Base-by-base conservation (phyloP, 768 basidiomycete species). In the Termitomyces sp. region DNA sequence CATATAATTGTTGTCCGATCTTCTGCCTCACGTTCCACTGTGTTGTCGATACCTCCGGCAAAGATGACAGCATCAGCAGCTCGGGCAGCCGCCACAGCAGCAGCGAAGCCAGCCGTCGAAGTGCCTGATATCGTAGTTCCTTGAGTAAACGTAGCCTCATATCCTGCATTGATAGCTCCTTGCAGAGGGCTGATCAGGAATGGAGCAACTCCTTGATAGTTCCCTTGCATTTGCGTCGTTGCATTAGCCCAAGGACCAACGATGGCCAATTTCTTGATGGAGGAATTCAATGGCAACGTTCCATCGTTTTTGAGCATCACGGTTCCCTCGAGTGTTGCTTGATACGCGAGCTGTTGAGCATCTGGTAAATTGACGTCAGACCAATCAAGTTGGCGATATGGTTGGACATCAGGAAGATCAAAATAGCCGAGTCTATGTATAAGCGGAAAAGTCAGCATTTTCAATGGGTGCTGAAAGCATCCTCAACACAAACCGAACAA, bases 231-330 rank as follows among this genome's bases (percentile, higher is more conserved):
- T 53, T 76, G 72, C 5, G 60, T 73, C 0, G 82, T 84, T 5
- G 81, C 81, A 60, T 81, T 80, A 4, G 76, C 79, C 76, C 76
- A 82, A 3, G 82, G 83, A 0, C 86, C 85, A 50, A 86, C 73
- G 40, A 87, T 63, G 5, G 82, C 84, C 13, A 88, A 65, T 9
- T 70, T 79, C 50, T 75, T 79, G 53, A 76, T 67, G 0, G 67
- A 69, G 2, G 62, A 60, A 22, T 73, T 71, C 43, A 87, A 70
- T 3, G 85, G 86, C 3, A 88, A 70, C 6, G 74, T 76, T 16
- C 77, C 79, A 56, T 84, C 81, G 60, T 86, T 88, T 71, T 87
- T 86, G 20, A 88, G 70, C 7, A 87, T 71, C 18, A 82, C 81
- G 5, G 83, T 74, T 20, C 82, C 80, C 60, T 82, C 78, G 7